phyloP scores from a whole-genome alignment of 2,329 filamentous ascomycete genomes.

The Ophiostoma novo-ulmi region DNA sequence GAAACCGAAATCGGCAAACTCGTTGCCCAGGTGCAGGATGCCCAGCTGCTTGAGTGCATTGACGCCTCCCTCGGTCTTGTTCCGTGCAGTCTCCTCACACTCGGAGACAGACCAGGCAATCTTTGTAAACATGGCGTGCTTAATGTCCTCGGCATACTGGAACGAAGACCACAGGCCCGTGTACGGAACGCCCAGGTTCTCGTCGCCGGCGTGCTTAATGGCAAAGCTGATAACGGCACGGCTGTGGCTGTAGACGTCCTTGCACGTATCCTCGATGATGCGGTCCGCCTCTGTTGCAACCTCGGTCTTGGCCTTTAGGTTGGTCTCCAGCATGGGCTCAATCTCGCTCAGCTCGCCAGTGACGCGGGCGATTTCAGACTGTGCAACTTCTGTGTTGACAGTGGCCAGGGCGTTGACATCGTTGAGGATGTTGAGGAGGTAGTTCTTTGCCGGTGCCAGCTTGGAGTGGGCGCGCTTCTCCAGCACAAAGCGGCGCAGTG shows the following conservation, averaged over 20 bases:
- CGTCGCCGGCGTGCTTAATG: conserved; percentile 70
- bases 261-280: conserved; percentile 78
- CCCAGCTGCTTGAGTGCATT: conserved; percentile 84
- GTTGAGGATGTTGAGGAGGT: conserved; percentile 85
- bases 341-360: conserved; percentile 73
- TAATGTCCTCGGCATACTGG: conserved; percentile 88
- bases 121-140: conserved; percentile 83
- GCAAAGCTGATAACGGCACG: conserved; percentile 68
- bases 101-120: conserved; percentile 71
- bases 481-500: conserved; percentile 84
- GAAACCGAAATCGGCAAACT: conserved; percentile 82
- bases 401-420: conserved; percentile 78
- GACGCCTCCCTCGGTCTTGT: conserved; percentile 72
- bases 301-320: conserved; percentile 71
- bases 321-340: conserved; percentile 78
- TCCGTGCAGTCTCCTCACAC: conserved; percentile 83
- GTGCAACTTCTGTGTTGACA: conserved; percentile 82
- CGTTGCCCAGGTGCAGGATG: conserved; percentile 78
- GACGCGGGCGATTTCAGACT: conserved; percentile 78
- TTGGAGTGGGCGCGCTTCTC: conserved; percentile 95
- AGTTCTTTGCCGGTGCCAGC: conserved; percentile 90
- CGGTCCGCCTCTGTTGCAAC: conserved; percentile 76
- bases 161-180: conserved; percentile 80
- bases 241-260: conserved; percentile 79
- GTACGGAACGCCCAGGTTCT: conserved; percentile 76